Base-by-base conservation (phyloP, 2,329 filamentous ascomycete species). In the Graphiopsis chlorocephala region DNA sequence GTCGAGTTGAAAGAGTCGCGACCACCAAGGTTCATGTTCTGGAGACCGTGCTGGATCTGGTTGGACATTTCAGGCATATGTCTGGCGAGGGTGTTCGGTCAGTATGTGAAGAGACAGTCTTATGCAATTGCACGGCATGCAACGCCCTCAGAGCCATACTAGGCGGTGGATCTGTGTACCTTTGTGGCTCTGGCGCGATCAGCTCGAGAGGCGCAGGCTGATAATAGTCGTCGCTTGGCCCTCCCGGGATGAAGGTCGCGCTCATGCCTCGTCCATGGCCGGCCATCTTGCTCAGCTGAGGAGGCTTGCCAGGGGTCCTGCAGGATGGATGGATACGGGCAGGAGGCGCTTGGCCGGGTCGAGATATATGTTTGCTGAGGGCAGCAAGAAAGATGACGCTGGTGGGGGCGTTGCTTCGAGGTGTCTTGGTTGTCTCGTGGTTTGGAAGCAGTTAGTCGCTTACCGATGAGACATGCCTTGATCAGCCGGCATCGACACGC, bases 41-140 rank as follows among this genome's bases (percentile, higher is more conserved):
- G 91, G 70, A 99, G 86, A 79, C 91, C 94, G 74, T 96, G 90
- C 81, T 97, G 93, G 87, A 99, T 97, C 80, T 97, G 94, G 79
- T 94, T 91, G 71, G 94, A 92, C 70, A 97, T 93, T 84, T 97
- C 93, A 77, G 92, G 72, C 63, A 65, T 65, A 11, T 65, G 63
- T 48, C 60, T 62, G 60, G 23, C 14, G 23, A 28, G 33, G 12
- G 25, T 8, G 11, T 29, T 14, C 8, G 17, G 60, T 62, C 20
- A 62, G 60, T 25, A 62, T 12, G n/a, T 23, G 23, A 4, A 6
- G 28, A 35, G n/a, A 50, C 11, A 8, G 35, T 42, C n/a, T 20
- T 56, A 33, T 6, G 25, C 8, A 17, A 14, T 6, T 35, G 29
- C 20, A 26, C 31, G 8, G 29, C 28, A 25, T 35, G 15, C 26